Conservation (phyloP, 106 monocot species). For the Platanthera guangdongensis region DNA sequence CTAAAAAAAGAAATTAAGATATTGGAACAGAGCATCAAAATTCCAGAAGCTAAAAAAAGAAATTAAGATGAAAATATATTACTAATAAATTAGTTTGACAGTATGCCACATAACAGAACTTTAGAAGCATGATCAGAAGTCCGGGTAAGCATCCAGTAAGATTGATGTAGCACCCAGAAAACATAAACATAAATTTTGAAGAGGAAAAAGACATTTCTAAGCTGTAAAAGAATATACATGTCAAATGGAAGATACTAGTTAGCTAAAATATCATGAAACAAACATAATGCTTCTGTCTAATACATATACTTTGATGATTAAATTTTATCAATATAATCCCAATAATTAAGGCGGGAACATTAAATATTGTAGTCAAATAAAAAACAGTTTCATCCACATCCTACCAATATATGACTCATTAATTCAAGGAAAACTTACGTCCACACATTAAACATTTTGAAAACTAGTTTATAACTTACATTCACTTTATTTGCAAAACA, state of each 20-base stretch:
- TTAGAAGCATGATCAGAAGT: background rate
- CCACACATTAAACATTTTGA: background rate
- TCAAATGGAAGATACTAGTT: background rate
- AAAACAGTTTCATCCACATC: background rate
- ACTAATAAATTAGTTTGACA: background rate
- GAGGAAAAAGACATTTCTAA: background rate
- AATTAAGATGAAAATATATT: constrained; percentile 2
- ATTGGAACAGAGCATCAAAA: constrained; percentile 96
- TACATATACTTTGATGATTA: too few relatives aligned
- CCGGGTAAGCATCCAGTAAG: background rate
- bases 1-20: constrained; percentile 27
- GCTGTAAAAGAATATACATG: background rate
- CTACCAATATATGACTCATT: background rate
- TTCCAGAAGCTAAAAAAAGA: constrained; percentile 85
- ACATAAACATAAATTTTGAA: background rate
- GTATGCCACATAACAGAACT: background rate
- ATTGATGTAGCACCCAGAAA: background rate
- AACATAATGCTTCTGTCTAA: background rate
- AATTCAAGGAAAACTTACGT: background rate
- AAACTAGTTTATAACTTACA: background rate
- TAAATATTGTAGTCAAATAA: background rate
- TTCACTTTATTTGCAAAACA: background rate
- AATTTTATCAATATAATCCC: background rate
- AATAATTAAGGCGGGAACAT: background rate
- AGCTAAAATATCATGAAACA: background rate